Evolutionary conservation across 192 early-diverging fungal species (phyloP), one percentile per base, ranked within the genome.

Genomic region (Phlyctochytrium planicorne): DNA sequence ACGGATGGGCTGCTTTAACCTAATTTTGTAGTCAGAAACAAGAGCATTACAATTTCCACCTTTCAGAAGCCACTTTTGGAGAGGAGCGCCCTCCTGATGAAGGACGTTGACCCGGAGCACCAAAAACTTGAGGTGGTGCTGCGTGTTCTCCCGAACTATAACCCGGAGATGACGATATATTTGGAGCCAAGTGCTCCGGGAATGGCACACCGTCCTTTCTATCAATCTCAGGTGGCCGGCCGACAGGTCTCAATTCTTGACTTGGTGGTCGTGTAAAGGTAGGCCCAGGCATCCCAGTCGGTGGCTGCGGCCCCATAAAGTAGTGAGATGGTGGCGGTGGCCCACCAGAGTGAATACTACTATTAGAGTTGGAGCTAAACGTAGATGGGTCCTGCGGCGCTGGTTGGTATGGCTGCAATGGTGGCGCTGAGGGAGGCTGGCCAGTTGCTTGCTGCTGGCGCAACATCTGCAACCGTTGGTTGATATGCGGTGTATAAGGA

Each of bases 401-500:
- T n/a, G 68, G 68, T 30, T 70, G 68, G 47, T 63, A 33, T 16
- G 68, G 60, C 24, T 62, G 64, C 62, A 63, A 59, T 17, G 59
- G 64, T 29, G 67, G 62, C 1, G 53, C 64, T 12, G 63, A 62
- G 0, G 53, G 59, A 4, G 73, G 73, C 27, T 47, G 52, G 30
- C 67, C 73, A 34, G 63, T 71, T 24, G 66, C 77, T 33, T 82
- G 77, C 2, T 73, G 70, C 23, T 63, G 75, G 4, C 78, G 71
- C 6, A 83, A 62, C 60, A 75, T 62, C 31, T 76, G 61, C 32
- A 85, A 53, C 1, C 95, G 87, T 74, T 95, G 91, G 73, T 93
- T 92, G 34, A 95, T 94, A 47, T 89, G 86, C 2, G 86, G 74
- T 67, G 97, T 97, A n/a, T 77, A 75, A 0, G 93, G 95, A 71